Conservation (phyloP, 192 early-diverging fungal species). For the Cetraspora pellucida region DNA sequence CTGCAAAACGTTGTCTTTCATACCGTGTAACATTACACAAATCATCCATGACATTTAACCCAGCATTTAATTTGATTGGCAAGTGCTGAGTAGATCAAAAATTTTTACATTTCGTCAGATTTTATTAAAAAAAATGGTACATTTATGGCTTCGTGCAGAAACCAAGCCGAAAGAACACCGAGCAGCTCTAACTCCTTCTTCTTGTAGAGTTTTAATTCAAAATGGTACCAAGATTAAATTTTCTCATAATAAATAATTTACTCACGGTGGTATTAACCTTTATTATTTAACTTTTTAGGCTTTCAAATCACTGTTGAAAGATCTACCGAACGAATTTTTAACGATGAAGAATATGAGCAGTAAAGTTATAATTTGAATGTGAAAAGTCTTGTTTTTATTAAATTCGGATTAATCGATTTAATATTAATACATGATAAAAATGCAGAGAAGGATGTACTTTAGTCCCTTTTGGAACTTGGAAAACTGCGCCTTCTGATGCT, state of each 20-base stretch:
- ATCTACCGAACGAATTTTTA: constrained; percentile 82
- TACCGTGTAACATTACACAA: too few relatives aligned
- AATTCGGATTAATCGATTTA: constrained; percentile 1
- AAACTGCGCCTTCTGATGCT: constrained; percentile 85
- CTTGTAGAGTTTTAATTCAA: constrained; percentile 77
- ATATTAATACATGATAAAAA: neutral
- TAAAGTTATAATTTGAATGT: constrained; percentile 38
- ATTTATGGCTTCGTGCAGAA: constrained; percentile 95
- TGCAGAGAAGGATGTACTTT: constrained; percentile 76
- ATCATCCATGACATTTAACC: too few relatives aligned
- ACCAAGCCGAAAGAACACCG: constrained; percentile 97
- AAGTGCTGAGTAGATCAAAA: too few relatives aligned
- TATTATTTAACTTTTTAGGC: constrained; percentile 35
- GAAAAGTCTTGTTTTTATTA: neutral
- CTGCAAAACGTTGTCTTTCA: too few relatives aligned
- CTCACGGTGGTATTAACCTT: neutral
- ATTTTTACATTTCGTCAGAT: too few relatives aligned
- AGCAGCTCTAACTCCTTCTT: constrained; percentile 86
- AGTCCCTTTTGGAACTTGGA: constrained; percentile 81
- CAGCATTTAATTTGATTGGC: too few relatives aligned
- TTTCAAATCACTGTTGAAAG: constrained; percentile 92
- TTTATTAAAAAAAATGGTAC: constrained; percentile 47
- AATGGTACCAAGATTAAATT: constrained; percentile 44
- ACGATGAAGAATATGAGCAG: constrained; percentile 83
- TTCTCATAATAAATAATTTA: neutral